Base-by-base conservation (phyloP, 116 monocot species). In the Cymodocea nodosa region DNA sequence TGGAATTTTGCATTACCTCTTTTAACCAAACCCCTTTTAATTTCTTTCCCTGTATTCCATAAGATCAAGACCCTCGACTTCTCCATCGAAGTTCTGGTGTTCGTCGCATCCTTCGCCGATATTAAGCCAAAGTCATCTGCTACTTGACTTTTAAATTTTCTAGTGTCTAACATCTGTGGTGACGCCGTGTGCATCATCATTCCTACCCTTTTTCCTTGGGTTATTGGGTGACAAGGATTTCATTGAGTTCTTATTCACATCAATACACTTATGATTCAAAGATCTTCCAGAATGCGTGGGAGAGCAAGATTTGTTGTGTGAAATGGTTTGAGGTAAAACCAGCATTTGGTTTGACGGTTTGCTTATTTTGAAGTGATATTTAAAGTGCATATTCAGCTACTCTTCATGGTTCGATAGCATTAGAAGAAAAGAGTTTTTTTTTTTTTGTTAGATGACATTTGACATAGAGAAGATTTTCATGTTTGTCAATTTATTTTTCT, bases 51-150 rank as follows among this genome's bases (percentile, higher is more conserved):
- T 0, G 83, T 85, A 55, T 80, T 77, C 58, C 69, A 82, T 68
- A 80, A 83, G 10, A 95, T 75, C 0, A 85, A 88, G 61, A 91
- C 85, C 68, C 80, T 88, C 69, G 76, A 62, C 50, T 77, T 76
- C 54, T 97, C 91, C 15, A 35, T 74, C 49, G 81, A 81, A 35
- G 85, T 87, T 59, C 73, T 79, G 10, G 77, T 85, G 68, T 87
- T 90, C 6, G 87, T 87, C 60, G 65, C 78, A 70, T 97, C 97
- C 74, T 85, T 97, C n/a, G 77, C 65, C 3, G 97, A 97, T 14
- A 87, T 97, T 57, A 97, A 48, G 34, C 85, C 97, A 24, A 91
- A 97, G 24, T 39, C 78, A 75, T 97, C 97, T 15, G 87, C 91
- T 20, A 72, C 75, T 76, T 87, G 90, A 59, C 66, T 81, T 51